Base-by-base conservation (phyloP, 371 early-diverging fungal genomes). In the Saksenaea oblongispora region DNA sequence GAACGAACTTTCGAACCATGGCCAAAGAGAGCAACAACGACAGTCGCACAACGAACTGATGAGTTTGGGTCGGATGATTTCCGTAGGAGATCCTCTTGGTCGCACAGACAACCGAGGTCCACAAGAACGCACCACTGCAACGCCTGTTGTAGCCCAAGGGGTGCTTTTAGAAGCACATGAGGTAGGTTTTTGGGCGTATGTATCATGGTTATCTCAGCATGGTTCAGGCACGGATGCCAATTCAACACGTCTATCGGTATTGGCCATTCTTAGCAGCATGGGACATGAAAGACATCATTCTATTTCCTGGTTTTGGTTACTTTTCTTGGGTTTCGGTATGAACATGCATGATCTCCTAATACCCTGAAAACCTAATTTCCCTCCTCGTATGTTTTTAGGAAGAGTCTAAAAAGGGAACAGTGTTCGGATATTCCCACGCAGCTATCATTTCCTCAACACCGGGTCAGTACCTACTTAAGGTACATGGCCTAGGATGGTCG, bases 251-350 rank as follows among this genome's bases (percentile, higher is more conserved):
- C 7, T 71, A 72, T 47, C 72, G 73, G 9, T 86, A 78, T 54
- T 70, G 84, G 18, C 80, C 83, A 7, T 80, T 75, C 59, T 56
- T 86, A 5, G 71, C 85, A 14, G 82, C 75, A 10, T 86, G 87
- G 87, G 75, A 82, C 31, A 86, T 84, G 87, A 75, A 76, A 41
- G 72, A 80, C 10, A 64, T 86, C 10, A 70, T 83, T 22, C 62
- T 86, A 7, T 79, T 81, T 61, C 87, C 87, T 9, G 34, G 71
- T 1, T 70, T 75, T 11, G 71, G 76, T 1, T 86, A 83, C 59
- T 84, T 86, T 66, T 82, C 83, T 14, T 80, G 76, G 58, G 81
- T 76, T 67, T 78, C 79, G 22, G 82, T 78, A 75, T 10, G 31
- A 10, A 18, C 44, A 34, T 42, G 15, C 53, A 34, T 3, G n/a